Evolutionary conservation across 331 rosid genomes (phyloP), one percentile per base, ranked within the genome.

Genomic region (Pyrus hybrid): DNA sequence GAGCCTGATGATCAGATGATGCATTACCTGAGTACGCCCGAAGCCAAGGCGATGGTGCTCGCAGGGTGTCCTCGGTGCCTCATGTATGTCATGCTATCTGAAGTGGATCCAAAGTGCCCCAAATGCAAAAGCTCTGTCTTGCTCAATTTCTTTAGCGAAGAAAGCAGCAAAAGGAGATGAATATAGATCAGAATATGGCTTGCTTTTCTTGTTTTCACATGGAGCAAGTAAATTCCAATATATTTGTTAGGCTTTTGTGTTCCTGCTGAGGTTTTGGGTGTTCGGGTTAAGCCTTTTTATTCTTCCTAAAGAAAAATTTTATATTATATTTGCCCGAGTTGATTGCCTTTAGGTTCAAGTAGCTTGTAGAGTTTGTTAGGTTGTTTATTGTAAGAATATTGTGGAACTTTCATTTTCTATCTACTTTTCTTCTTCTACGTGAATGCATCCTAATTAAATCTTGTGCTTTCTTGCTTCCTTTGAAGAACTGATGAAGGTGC

Each of bases 61-160:
- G 75, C 22, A 1, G 80, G 80, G 29, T 76, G 80, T n/a, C 80
- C 63, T 3, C 32, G 80, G 22, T 76, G 80, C 68, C 80, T 76
- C 28, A 76, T 76, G 80, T 76, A 76, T 51, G 70, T 76, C 29
- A 68, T 76, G 80, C 62, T 76, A 51, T 76, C 80, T 1, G 68
- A 68, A 10, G 37, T 35, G 5, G 51, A 68, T 60, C 75, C 75
- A 4, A 76, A 68, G 75, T 76, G 80, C 69, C 80, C 75, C 16
- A 68, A 56, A 26, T 76, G 80, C 62, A 76, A 68, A 28, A 76
- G 69, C 62, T 68, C 51, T 1, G 80, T 76, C 22, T 63, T 76
- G 43, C 69, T 76, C 8, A 70, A 68, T 64, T 76, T 76, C 32
- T 23, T 68, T 41, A 68, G 10, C 60, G 57, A 68, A 10, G 66